Base-by-base conservation (phyloP, 2,329 filamentous ascomycete species). In the Fusarium sp. region DNA sequence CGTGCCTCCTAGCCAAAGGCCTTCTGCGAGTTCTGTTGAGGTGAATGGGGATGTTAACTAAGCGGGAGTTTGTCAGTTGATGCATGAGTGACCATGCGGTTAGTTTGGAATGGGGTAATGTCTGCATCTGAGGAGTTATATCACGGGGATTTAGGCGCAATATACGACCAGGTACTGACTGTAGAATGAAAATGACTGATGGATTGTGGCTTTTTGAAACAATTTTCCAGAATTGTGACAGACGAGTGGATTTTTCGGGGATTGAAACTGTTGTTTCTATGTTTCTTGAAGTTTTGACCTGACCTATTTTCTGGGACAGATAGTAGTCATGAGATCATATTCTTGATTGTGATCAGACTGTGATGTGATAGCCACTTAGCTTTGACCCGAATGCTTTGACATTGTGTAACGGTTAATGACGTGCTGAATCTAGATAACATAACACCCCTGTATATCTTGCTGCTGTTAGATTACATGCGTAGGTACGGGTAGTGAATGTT, bases 81-180 rank as follows among this genome's bases (percentile, higher is more conserved):
- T 37, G 42, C 53, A 55, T 46, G 40, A 49, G 47, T 37, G 28
- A 13, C 11, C 28, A 28, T 28, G 28, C 12, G 28, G 6, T 28
- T n/a, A 43, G 20, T 43, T 23, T 49, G 30, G n/a, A 37, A 37
- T 18, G 27, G 30, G n/a, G 21, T 54, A 30, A 45, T 34, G 30
- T 55, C 23, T 40, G 34, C 34, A 42, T 56, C 13, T 21, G 8
- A 30, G 60, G 41, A 47, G 37, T 66, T 41, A 45, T 40, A 25
- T 23, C 51, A 58, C 55, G 63, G 49, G 49, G 43, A 12, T 53
- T 53, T 49, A 67, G 62, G 62, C 57, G 53, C 49, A 69, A 55
- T 53, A 59, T 54, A 70, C 55, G 45, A 62, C 30, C 41, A 42
- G 50, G 45, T 34, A 58, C 43, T 45, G 41, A 45, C 60, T 43